These are phyloP conservation scores for Sporothrix pallida DNA, from an alignment of 2,329 filamentous ascomycete species.

Conservation along the genomic window DNA sequence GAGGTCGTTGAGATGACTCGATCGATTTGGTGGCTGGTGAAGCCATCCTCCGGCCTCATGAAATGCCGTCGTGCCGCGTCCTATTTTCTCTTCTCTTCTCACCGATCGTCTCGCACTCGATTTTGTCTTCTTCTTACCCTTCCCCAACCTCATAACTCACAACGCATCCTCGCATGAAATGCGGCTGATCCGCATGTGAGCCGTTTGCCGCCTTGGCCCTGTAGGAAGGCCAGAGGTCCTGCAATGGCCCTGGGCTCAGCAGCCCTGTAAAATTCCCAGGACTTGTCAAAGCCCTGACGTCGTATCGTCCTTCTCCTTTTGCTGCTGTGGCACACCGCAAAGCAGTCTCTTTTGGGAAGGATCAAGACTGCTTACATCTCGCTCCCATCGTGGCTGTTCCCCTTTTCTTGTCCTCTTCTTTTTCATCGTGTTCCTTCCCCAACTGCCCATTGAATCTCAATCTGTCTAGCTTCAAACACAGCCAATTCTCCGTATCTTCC, in stretches of 20 bases:
- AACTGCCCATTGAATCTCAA: background rate
- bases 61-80: background rate
- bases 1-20: background rate
- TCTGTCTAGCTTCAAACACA: background rate
- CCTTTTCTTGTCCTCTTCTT: background rate
- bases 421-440: too few relatives aligned
- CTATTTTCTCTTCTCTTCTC: background rate
- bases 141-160: too few relatives aligned
- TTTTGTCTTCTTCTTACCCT: too few relatives aligned
- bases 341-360: conserved; percentile 13
- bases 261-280: too few relatives aligned
- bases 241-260: too few relatives aligned
- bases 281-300: too few relatives aligned
- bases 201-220: background rate
- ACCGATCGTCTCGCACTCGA: background rate
- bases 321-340: conserved; percentile 14
- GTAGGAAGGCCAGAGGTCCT: too few relatives aligned
- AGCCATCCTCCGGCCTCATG: background rate
- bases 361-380: background rate
- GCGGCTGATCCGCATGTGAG: background rate
- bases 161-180: conserved; percentile 14
- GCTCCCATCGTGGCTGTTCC: background rate
- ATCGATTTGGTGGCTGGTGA: background rate
- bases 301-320: too few relatives aligned
- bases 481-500: background rate